These are phyloP conservation scores for Viscum album DNA, from an alignment of 177 flowering plant species.

Conservation along the genomic window DNA sequence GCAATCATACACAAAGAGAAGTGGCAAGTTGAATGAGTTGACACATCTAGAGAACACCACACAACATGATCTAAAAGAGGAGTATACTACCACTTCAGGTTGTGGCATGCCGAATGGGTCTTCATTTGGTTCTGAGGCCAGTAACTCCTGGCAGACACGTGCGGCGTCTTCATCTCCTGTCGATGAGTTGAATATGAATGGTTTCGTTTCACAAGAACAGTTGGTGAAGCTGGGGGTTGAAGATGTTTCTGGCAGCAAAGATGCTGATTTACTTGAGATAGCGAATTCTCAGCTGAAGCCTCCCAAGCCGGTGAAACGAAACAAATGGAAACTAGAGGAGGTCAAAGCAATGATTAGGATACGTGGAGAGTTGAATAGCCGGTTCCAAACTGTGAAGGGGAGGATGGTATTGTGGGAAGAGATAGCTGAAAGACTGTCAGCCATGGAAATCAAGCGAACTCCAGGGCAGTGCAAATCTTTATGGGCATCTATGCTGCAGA, in stretches of 20 bases:
- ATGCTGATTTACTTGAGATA: slow-evolving; percentile 18
- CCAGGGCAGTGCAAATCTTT: slow-evolving; percentile 90
- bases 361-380: slow-evolving; percentile 60
- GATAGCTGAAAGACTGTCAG: slow-evolving; percentile 48
- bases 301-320: slow-evolving; percentile 45
- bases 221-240: slow-evolving; percentile 10
- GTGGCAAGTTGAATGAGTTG: slow-evolving; percentile 21
- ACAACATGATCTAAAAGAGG: slow-evolving; percentile 33
- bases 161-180: slow-evolving; percentile 20
- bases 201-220: slow-evolving; percentile 16
- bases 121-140: slow-evolving; percentile 19
- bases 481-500: slow-evolving; percentile 79
- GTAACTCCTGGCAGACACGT: slow-evolving; percentile 38
- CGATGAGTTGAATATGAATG: slow-evolving; percentile 20
- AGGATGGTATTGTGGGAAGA: slow-evolving; percentile 97
- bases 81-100: slow-evolving; percentile 22
- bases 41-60: slow-evolving; percentile 11
- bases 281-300: slow-evolving; percentile 22
- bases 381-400: slow-evolving; percentile 67
- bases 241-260: slow-evolving; percentile 22
- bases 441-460: slow-evolving; percentile 46
- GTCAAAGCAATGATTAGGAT: slow-evolving; percentile 50
- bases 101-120: slow-evolving; percentile 20
- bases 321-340: slow-evolving; percentile 89
- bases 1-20: slow-evolving; percentile 20